Percentiles rank a stretch among this genome's conserved stretches.
Conservation (phyloP, 1,284 basidiomycete genomes). For the Microbotryum intermedium region DNA sequence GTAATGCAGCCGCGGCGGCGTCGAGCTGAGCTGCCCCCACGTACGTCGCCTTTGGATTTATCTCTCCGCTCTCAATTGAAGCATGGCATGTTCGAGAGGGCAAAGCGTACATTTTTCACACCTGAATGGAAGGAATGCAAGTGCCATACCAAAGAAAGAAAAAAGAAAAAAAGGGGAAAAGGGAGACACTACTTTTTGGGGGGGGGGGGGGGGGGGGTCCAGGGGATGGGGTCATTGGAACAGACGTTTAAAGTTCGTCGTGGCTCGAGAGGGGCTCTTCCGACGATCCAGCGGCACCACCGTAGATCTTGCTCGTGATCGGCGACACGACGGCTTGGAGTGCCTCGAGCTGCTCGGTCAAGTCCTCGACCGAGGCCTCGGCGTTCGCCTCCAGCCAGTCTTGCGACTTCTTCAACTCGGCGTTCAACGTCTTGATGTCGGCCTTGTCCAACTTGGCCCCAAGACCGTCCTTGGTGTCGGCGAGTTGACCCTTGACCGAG, state of each 20-base stretch:
- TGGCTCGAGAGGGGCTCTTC: conserved; percentile 18
- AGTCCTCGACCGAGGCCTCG: conserved; percentile 69
- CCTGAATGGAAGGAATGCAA: no score
- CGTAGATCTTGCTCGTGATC: conserved; percentile 33
- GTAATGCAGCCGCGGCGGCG: no score
- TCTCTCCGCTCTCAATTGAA: no score
- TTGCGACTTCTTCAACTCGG: conserved; percentile 74
- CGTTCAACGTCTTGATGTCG: conserved; percentile 81
- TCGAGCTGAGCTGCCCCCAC: neutral
- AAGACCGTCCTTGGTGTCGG: conserved; percentile 69
- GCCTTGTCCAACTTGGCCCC: conserved; percentile 77
- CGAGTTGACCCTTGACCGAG: conserved; percentile 75
- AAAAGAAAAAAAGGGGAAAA: no score
- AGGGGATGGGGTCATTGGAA: no score
- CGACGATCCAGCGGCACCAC: neutral
- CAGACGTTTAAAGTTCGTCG: conserved; percentile 12
- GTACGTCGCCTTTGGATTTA: no score
- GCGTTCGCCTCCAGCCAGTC: conserved; percentile 84
- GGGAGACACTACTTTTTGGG: no score
- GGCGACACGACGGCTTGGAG: conserved; percentile 56
- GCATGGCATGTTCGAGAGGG: no score
- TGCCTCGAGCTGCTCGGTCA: conserved; percentile 74
- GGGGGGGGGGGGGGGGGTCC: no score
- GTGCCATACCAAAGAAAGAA: no score
- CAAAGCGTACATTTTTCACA: no score